Conservation (phyloP, 208 protist genomes). For the Crithidia fasciculata region DNA sequence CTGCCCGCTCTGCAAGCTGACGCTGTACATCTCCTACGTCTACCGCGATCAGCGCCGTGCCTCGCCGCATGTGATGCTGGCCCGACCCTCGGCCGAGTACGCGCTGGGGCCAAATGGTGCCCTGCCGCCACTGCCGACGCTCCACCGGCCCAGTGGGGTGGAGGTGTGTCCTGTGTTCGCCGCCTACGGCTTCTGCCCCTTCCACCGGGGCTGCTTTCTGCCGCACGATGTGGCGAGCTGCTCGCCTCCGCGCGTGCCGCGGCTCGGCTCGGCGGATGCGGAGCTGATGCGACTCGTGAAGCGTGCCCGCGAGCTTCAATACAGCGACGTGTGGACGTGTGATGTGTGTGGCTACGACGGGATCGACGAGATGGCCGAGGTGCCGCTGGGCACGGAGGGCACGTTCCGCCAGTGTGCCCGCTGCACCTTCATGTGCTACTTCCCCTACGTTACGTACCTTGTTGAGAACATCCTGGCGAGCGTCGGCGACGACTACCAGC, state of each 20-base stretch:
- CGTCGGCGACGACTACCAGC: constrained; percentile 86
- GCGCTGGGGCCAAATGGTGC: constrained; percentile 27
- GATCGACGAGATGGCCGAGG: constrained; percentile 61
- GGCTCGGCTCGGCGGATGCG: constrained; percentile 36
- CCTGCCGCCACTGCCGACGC: constrained; percentile 48
- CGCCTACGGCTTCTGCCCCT: constrained; percentile 85
- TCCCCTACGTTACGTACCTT: constrained; percentile 83
- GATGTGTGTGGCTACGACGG: constrained; percentile 73
- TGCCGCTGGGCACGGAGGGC: constrained; percentile 70
- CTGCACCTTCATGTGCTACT: constrained; percentile 86
- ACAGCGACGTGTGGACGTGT: constrained; percentile 69
- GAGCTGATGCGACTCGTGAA: constrained; percentile 65
- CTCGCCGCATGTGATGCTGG: constrained; percentile 79
- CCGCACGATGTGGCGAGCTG: constrained; percentile 48
- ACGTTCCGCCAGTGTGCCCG: constrained; percentile 75
- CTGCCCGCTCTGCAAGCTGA: constrained; percentile 81
- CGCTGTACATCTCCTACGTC: constrained; percentile 60
- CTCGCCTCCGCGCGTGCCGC: constrained; percentile 34
- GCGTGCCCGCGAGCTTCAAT: constrained; percentile 44
- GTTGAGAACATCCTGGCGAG: constrained; percentile 62
- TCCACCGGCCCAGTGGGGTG: constrained; percentile 27
- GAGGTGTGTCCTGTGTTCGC: constrained; percentile 70
- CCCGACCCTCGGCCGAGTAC: constrained; percentile 70
- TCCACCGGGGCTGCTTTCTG: constrained; percentile 73
- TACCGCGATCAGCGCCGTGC: constrained; percentile 79